A percentile compares a stretch with the other conserved stretches of the same genome.
phyloP scores from a whole-genome alignment of 192 early-diverging fungal genomes.

The Gigaspora rosea region DNA sequence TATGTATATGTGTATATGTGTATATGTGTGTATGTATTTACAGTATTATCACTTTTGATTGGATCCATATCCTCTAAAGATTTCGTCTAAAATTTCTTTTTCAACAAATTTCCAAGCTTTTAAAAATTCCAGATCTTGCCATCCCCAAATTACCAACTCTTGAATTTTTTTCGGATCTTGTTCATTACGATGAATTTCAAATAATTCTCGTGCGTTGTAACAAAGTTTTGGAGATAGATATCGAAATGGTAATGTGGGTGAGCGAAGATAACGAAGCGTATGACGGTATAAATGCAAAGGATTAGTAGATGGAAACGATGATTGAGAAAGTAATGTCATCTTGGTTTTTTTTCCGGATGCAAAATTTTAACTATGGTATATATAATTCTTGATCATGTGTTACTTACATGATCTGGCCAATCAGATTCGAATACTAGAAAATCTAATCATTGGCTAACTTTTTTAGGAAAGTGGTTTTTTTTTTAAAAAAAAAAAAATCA shows the following conservation, averaged over 20 bases:
- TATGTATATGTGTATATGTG: no score
- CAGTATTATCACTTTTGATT: neutral
- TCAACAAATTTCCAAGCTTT: slow-evolving; percentile 17
- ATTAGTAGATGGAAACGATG: neutral
- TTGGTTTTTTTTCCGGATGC: no score
- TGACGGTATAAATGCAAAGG: slow-evolving; percentile 11
- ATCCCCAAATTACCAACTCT: neutral
- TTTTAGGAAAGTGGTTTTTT: no score
- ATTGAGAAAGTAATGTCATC: no score
- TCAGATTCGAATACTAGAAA: neutral
- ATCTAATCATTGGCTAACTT: no score
- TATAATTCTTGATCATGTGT: no score
- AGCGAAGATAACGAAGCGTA: slow-evolving; percentile 1
- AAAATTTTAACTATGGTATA: no score
- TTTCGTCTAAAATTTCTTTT: slow-evolving; percentile 12
- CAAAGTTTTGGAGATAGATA: slow-evolving; percentile 4
- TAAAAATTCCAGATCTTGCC: slow-evolving; percentile 18
- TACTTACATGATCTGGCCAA: no score
- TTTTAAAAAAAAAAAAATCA: no score
- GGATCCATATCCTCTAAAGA: slow-evolving; percentile 18
- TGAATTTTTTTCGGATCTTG: neutral
- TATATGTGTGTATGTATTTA: no score
- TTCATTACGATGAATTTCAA: slow-evolving; percentile 20
- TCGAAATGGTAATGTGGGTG: neutral
- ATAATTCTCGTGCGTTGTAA: slow-evolving; percentile 13